phyloP scores from a whole-genome alignment of 305 asterid species.

The Salvia sclarea region DNA sequence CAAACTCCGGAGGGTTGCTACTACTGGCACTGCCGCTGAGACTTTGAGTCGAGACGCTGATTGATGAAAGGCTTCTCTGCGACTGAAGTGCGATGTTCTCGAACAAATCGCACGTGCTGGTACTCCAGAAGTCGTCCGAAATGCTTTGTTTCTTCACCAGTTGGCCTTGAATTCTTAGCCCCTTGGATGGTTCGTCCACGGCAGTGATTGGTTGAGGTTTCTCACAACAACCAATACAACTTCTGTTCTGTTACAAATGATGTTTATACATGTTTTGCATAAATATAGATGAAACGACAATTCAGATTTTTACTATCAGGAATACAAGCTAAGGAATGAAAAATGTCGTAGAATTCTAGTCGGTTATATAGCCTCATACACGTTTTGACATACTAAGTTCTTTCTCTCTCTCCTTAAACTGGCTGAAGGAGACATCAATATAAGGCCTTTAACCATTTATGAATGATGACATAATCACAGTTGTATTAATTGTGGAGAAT shows the following conservation, averaged over 20 bases:
- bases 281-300: slow-evolving; percentile 17
- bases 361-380: not conserved
- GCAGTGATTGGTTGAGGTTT: slow-evolving; percentile 63
- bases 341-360: not conserved
- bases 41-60: slow-evolving; percentile 62
- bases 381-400: not conserved
- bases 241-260: slow-evolving; percentile 70
- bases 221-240: slow-evolving; percentile 72
- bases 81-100: slow-evolving; percentile 66
- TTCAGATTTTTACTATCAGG: not conserved
- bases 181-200: slow-evolving; percentile 75
- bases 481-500: no score
- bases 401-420: no score
- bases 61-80: slow-evolving; percentile 73
- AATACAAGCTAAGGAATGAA: not conserved
- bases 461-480: no score
- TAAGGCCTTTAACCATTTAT: no score
- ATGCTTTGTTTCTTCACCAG: slow-evolving; percentile 54
- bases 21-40: slow-evolving; percentile 42
- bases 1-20: slow-evolving; percentile 55
- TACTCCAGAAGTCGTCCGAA: slow-evolving; percentile 85
- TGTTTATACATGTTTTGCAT: slow-evolving; percentile 49
- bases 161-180: slow-evolving; percentile 76
- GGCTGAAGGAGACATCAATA: no score
- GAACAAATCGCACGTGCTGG: slow-evolving; percentile 73